Conservation (phyloP, 495 filamentous ascomycete species). For the Podospora conica region DNA sequence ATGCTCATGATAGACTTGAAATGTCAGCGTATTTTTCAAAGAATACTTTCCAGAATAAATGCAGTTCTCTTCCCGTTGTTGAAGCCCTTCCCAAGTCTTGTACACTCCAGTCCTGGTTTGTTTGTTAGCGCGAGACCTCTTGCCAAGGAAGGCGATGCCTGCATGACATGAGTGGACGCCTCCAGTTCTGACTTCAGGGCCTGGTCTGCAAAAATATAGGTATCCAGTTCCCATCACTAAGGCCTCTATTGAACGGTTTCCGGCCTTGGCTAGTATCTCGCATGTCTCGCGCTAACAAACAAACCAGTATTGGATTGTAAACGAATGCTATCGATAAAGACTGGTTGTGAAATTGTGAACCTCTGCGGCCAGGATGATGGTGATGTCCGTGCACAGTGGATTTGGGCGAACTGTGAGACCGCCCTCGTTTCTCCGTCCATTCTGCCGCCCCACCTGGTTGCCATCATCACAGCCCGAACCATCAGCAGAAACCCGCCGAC, state of each 20-base stretch:
- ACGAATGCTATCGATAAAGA: not conserved
- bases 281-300: too few relatives aligned
- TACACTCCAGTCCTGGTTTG: too few relatives aligned
- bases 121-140: too few relatives aligned
- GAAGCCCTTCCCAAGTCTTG: too few relatives aligned
- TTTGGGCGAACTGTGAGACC: not conserved
- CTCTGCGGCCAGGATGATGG: not conserved
- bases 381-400: not conserved
- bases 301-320: too few relatives aligned
- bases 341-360: not conserved
- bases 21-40: not conserved
- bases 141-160: too few relatives aligned
- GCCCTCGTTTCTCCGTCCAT: not conserved
- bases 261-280: too few relatives aligned
- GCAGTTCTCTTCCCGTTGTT: not conserved
- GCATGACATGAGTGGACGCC: too few relatives aligned
- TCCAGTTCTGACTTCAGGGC: too few relatives aligned
- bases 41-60: not conserved
- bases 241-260: too few relatives aligned
- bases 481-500: not conserved
- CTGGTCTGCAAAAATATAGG: too few relatives aligned
- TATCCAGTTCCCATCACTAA: too few relatives aligned
- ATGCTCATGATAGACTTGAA: not conserved
- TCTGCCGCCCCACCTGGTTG: not conserved
- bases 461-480: not conserved